Evolutionary conservation across 2,329 filamentous ascomycete genomes (phyloP).

Genomic region (Trichocomaceae sp.): DNA sequence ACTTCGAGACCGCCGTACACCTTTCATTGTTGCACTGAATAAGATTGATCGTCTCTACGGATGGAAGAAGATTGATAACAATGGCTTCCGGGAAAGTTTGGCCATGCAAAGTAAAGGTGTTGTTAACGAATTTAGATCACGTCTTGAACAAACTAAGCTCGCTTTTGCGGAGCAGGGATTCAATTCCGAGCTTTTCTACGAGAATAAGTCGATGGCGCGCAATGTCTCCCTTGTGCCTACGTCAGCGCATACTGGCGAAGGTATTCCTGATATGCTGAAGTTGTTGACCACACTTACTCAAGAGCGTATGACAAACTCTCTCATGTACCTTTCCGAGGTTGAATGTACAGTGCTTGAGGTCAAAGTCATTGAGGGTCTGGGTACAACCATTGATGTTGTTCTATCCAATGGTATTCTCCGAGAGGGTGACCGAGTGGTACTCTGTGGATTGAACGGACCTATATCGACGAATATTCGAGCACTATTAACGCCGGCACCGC

Average conservation of each 20-base stretch:
- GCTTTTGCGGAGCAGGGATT: slow-evolving; percentile 95
- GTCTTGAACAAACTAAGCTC: slow-evolving; percentile 83
- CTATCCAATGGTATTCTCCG: slow-evolving; percentile 90
- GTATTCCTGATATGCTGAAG: slow-evolving; percentile 98
- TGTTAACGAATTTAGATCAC: slow-evolving; percentile 87
- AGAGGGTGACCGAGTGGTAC: slow-evolving; percentile 88
- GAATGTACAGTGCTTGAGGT: slow-evolving; percentile 97
- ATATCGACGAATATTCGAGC: slow-evolving; percentile 95
- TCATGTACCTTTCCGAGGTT: slow-evolving; percentile 98
- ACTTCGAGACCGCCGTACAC: slow-evolving; percentile 86
- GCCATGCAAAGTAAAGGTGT: slow-evolving; percentile 85
- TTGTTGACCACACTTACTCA: slow-evolving; percentile 87
- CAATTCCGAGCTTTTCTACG: slow-evolving; percentile 93
- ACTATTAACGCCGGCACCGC: slow-evolving; percentile 81
- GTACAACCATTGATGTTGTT: slow-evolving; percentile 97
- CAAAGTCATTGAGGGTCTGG: slow-evolving; percentile 97
- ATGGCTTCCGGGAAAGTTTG: slow-evolving; percentile 91
- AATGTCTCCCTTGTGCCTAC: slow-evolving; percentile 95
- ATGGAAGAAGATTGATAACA: slow-evolving; percentile 98
- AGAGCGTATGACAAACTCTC: slow-evolving; percentile 90
- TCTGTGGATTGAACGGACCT: slow-evolving; percentile 94
- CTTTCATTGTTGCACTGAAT: slow-evolving; percentile 97
- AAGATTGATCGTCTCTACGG: slow-evolving; percentile 99
- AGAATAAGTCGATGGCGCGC: slow-evolving; percentile 95
- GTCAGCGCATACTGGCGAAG: slow-evolving; percentile 96